Percentiles rank a stretch among this genome's conserved stretches.
Conservation (phyloP, 2,329 filamentous ascomycete species). For the Xylariaceae sp. region DNA sequence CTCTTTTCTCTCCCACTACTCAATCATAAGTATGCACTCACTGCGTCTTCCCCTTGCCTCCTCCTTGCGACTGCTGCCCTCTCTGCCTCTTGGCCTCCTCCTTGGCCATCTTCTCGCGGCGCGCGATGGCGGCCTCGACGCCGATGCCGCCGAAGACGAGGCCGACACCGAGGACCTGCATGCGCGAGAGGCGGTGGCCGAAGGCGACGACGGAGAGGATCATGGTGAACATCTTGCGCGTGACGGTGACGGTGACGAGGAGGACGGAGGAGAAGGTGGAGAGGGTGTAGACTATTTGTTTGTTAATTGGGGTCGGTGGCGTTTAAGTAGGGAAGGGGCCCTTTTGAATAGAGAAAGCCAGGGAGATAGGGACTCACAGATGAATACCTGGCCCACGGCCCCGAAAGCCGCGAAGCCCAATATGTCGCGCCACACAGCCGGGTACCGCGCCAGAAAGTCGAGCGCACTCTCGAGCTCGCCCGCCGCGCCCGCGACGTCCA, state of each 20-base stretch:
- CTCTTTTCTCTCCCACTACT: no score
- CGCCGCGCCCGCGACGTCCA: conserved; percentile 60
- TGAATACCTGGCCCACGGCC: conserved; percentile 92
- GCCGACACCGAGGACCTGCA: conserved; percentile 90
- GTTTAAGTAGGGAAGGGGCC: neutral
- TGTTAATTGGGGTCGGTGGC: conserved; percentile 14
- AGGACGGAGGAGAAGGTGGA: conserved; percentile 88
- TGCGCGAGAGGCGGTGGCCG: conserved; percentile 77
- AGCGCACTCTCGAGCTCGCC: conserved; percentile 78
- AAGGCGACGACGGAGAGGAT: conserved; percentile 93
- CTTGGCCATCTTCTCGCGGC: conserved; percentile 80
- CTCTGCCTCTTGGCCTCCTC: conserved; percentile 56
- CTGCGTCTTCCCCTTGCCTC: conserved; percentile 24
- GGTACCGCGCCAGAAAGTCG: conserved; percentile 74
- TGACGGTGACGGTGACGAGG: conserved; percentile 94
- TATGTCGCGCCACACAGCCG: conserved; percentile 79
- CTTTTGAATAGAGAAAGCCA: neutral
- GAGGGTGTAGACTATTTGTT: conserved; percentile 71
- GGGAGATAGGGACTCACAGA: conserved; percentile 53
- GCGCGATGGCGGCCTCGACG: conserved; percentile 77
- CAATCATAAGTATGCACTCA: conserved; percentile 1
- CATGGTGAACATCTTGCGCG: conserved; percentile 99
- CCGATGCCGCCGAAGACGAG: conserved; percentile 95
- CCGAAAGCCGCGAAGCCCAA: conserved; percentile 86
- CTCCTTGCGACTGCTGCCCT: conserved; percentile 24